phyloP scores from a whole-genome alignment of 176 grass and related monocot genomes.

The Ananas comosus region DNA sequence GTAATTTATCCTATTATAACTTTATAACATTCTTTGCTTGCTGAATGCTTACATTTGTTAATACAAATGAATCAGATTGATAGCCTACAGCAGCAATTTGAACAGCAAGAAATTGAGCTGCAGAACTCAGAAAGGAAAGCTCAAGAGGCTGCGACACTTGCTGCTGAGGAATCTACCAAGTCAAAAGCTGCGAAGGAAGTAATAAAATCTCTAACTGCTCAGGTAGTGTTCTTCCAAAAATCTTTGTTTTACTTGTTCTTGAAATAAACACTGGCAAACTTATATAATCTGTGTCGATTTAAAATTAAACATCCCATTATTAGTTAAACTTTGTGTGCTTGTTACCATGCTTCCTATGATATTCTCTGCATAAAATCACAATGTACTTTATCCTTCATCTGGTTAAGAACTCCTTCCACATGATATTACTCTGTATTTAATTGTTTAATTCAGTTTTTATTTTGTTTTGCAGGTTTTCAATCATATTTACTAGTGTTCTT shows the following conservation, averaged over 20 bases:
- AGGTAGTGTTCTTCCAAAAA: slow-evolving; percentile 36
- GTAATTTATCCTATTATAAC: too few species aligned
- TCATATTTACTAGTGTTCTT: too few species aligned
- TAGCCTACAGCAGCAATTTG: slow-evolving; percentile 41
- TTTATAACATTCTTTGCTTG: background rate
- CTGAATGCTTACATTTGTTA: slow-evolving; percentile 16
- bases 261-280: background rate
- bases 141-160: slow-evolving; percentile 52
- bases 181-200: slow-evolving; percentile 78
- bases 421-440: too few species aligned
- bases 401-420: too few species aligned
- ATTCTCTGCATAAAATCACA: too few species aligned
- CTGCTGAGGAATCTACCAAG: slow-evolving; percentile 67
- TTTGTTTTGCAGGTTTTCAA: too few species aligned
- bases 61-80: slow-evolving; percentile 40
- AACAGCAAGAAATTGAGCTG: slow-evolving; percentile 50
- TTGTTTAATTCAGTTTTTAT: too few species aligned
- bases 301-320: background rate
- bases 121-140: slow-evolving; percentile 65
- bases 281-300: background rate
- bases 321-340: background rate
- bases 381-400: too few species aligned
- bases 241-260: background rate
- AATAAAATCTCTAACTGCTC: slow-evolving; percentile 82
- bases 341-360: background rate